phyloP scores from a whole-genome alignment of 495 filamentous ascomycete species.

The Emericellopsis terricola region DNA sequence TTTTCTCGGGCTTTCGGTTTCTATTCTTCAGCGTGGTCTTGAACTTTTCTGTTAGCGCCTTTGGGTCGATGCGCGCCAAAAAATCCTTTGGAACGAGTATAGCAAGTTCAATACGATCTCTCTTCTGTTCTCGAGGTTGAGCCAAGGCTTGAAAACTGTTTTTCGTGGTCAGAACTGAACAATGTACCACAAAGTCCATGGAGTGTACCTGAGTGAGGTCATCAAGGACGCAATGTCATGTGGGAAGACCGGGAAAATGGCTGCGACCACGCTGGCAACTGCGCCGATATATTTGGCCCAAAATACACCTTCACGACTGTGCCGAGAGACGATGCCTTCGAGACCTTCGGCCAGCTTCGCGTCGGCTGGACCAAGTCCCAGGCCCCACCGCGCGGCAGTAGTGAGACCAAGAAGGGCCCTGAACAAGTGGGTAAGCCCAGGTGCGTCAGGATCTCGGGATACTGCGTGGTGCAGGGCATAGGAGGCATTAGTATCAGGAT shows the following conservation, averaged over 20 bases:
- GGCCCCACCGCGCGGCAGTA: constrained; percentile 62
- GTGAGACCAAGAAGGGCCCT: constrained; percentile 55
- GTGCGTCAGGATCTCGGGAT: constrained; percentile 44
- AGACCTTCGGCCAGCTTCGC: constrained; percentile 19
- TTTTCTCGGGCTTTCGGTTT: not conserved
- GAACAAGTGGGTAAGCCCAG: constrained; percentile 55
- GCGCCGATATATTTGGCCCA: constrained; percentile 28
- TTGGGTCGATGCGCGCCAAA: not conserved
- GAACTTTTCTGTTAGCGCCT: constrained; percentile 1
- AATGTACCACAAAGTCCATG: not conserved
- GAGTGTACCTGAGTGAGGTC: too few relatives aligned
- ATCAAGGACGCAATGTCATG: constrained; percentile 7
- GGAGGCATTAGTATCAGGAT: constrained; percentile 35
- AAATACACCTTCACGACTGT: constrained; percentile 16
- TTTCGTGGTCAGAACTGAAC: not conserved
- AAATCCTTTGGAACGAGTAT: not conserved
- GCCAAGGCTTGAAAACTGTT: constrained; percentile 1
- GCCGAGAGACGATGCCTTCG: constrained; percentile 12
- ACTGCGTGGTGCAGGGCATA: constrained; percentile 58
- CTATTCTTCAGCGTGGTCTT: constrained; percentile 1
- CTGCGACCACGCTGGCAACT: constrained; percentile 15
- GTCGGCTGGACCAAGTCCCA: constrained; percentile 35
- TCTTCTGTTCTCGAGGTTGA: not conserved
- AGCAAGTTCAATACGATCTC: constrained; percentile 2
- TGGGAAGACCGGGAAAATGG: constrained; percentile 16